These are phyloP conservation scores for Erodium maritimum DNA, from an alignment of 345 rosid species.

Conservation along the genomic window DNA sequence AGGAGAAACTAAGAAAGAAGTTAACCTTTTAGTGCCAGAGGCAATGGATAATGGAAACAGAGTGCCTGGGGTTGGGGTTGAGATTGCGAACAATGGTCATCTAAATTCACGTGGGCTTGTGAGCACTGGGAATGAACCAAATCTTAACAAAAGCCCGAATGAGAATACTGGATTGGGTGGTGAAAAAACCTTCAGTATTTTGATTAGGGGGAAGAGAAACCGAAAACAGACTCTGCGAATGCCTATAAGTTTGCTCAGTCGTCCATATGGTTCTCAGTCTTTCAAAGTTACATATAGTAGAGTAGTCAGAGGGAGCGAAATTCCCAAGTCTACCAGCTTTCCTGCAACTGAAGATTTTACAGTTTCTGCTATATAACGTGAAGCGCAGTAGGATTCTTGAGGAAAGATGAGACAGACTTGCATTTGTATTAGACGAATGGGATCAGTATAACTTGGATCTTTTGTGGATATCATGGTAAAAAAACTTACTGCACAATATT, in stretches of 20 bases:
- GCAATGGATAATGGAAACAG: slow-evolving; percentile 21
- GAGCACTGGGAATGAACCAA: slow-evolving; percentile 16
- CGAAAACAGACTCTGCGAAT: slow-evolving; percentile 79
- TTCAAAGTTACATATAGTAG: slow-evolving; percentile 67
- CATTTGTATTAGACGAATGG: neutral
- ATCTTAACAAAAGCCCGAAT: slow-evolving; percentile 14
- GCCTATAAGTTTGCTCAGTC: slow-evolving; percentile 82
- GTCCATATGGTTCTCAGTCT: slow-evolving; percentile 82
- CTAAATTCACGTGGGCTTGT: slow-evolving; percentile 11
- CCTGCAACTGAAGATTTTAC: slow-evolving; percentile 26
- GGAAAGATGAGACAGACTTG: slow-evolving; percentile 10
- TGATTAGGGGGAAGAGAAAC: slow-evolving; percentile 77
- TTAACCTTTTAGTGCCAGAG: slow-evolving; percentile 24
- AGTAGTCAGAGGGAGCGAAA: slow-evolving; percentile 68
- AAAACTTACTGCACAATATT: neutral
- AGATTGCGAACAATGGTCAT: slow-evolving; percentile 25
- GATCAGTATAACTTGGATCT: no score
- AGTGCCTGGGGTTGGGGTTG: slow-evolving; percentile 15
- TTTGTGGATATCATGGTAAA: no score
- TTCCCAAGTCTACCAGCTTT: slow-evolving; percentile 39
- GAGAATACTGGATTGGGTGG: slow-evolving; percentile 20
- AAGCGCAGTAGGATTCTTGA: slow-evolving; percentile 5
- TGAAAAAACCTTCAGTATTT: slow-evolving; percentile 86
- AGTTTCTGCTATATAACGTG: slow-evolving; percentile 28
- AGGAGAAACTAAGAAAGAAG: slow-evolving; percentile 30